Base-by-base conservation (phyloP, 2,329 filamentous ascomycete genomes). In the Aspergillus arachidicola region DNA sequence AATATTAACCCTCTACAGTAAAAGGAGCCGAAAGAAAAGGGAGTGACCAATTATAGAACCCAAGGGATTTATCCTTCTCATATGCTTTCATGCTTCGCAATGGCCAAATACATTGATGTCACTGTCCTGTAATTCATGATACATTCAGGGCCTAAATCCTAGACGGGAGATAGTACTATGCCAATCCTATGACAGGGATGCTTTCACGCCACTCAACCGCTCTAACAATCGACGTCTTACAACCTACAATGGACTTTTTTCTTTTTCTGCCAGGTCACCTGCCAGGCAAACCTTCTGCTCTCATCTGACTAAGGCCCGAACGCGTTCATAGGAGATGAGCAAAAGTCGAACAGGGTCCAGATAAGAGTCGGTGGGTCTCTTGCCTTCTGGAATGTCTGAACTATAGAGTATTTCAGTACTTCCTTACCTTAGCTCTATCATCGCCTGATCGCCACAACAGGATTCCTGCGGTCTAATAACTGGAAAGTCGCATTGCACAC, bases 311-410 rank as follows among this genome's bases (percentile, higher is more conserved):
- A 36, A 14, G 38, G 21, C 21, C 9, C 14, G 51, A 38, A 54
- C 30, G n/a, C 36, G 30, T 50, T 50, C 46, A 30, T 30, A 28
- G 26, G 26, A 7, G 14, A 19, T 14, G 14, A 30, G 23, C 23
- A 36, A 14, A 53, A 34, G 16, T 55, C 32, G 51, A 41, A 23
- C 7, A 23, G 32, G 11, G 51, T 55, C 51, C n/a, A 55, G 51
- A 55, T 55, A 55, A 38, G 51, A 38, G 32, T 55, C 34, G 19
- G 51, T 55, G 51, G 51, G 51, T 55, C 51, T 21, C 34, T 55
- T 51, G n/a, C 48, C 48, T 51, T 51, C 48, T 51, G 48, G 48
- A 51, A 51, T 32, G 28, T 51, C 48, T 51, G 28, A 51, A 32
- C 48, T 51, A 34, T 32, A 51, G 48, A 21, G 48, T 16, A 32